Evolutionary conservation across 805 yeast genomes (phyloP), one percentile per base, ranked within the genome.

Genomic region (Yamadazyma akitaensis): DNA sequence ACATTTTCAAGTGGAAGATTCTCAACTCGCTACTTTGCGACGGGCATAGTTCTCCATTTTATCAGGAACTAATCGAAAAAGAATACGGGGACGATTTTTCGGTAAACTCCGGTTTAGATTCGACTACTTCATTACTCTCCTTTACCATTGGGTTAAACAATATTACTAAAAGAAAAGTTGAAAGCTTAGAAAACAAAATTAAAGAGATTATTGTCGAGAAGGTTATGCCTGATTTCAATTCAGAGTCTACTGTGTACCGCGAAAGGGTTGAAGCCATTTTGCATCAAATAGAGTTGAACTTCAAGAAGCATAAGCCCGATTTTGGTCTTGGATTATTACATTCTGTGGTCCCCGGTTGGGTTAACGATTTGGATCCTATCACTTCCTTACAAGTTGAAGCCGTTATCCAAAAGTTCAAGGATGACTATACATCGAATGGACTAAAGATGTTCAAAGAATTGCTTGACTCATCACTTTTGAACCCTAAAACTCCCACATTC

Each of bases 21-120:
- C 67, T 90, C 40, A 80, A 87, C 17, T 78, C 83, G 19, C 68
- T 94, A 43, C 70, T 94, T 30, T 79, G 84, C 53, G 96, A 88
- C 60, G 98, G 98, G 2, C 98, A 92, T 59, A 85, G 94, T 11
- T 85, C 98, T 5, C 92, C 96, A 6, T 73, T 94, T 46, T 88
- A 91, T 64, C 88, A 90, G 63, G 79, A 80, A n/a, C 70, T 94
- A 46, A 85, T 94, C 46, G 99, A 94, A 62, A 67, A 85, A 1
- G 94, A 92, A 1, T 60, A 84, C 30, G 98, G 94, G 36, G 80
- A 87, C 43, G 97, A 94, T 53, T 94, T 84, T 59, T 72, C 92
- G 0, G 86, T 89, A 5, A 94, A 94, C 60, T 74, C 96, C 0
- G 99, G 99, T 1, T 71, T 88, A 45, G 97, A 92, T 49, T 76